Evolutionary conservation across 305 asterid genomes (phyloP), one percentile per base, ranked within the genome.

Genomic region (Ilex paraguariensis): DNA sequence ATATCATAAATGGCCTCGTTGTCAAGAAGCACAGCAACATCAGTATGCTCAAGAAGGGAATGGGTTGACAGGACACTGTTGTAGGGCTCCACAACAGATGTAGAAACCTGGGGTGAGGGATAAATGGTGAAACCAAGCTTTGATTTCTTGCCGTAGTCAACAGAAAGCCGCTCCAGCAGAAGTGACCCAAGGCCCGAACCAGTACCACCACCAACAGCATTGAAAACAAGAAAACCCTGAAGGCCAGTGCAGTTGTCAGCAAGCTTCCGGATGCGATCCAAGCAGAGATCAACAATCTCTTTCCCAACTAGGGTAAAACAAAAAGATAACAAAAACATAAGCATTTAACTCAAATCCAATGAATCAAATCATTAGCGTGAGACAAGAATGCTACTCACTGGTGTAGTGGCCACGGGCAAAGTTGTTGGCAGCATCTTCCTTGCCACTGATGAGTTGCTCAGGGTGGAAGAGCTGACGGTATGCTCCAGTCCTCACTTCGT

Each of bases 241-340:
- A 86, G 66, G 54, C 95, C 95, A 1, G 95, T 86, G 82, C 95
- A 86, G 70, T 86, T 84, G 68, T 86, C 95, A 54, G 91, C 88
- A 77, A 86, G 75, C 76, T 86, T 86, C 80, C 95, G 71, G 39
- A 66, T 66, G 0, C 65, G 64, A 52, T 71, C 76, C 72, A 71
- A 44, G 76, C 76, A 71, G 64, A 71, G 76, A 44, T 71, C 76
- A 57, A 71, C 76, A 50, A 71, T 66, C 68, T 71, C 76, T 49
- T 66, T 71, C 31, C 68, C 76, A 61, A 71, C 70, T 70, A 62
- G 14, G 4, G 57, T 54, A 28, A 13, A 21, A 57, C 30, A 61
- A 46, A 28, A 13, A 21, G 40, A 31, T 12, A 56, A 11, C 39
- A 31, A 65, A 31, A 31, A 65, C 62, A 65, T 55, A 31, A 42